Evolutionary conservation across 139 green algal species (phyloP).

Genomic region (Tetradesmus obliquus): DNA sequence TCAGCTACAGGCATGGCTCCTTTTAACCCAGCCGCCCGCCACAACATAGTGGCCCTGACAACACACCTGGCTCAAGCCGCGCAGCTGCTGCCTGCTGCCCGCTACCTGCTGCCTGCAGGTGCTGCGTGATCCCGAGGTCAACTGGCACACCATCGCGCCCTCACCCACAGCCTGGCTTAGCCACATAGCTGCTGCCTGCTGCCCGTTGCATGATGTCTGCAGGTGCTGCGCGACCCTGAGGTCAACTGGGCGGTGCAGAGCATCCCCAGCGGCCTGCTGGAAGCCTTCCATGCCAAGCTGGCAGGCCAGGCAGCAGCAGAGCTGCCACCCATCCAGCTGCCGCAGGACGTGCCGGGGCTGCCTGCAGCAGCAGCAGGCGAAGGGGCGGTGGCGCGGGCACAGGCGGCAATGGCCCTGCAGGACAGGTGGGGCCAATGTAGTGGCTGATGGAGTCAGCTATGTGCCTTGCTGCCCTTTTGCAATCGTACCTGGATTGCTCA

Average conservation of each 20-base stretch:
- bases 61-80: too few relatives aligned
- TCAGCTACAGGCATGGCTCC: too few relatives aligned
- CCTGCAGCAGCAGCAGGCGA: not conserved
- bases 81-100: not conserved
- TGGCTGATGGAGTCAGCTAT: not conserved
- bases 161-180: too few relatives aligned
- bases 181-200: not conserved
- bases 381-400: not conserved
- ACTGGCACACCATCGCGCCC: slow-evolving; percentile 43
- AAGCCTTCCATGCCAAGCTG: slow-evolving; percentile 43
- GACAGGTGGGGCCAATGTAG: slow-evolving; percentile 12
- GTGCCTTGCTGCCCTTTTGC: not conserved
- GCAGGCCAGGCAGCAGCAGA: slow-evolving; percentile 31
- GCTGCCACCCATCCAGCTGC: slow-evolving; percentile 48
- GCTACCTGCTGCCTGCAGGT: not conserved
- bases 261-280: slow-evolving; percentile 52
- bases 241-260: slow-evolving; percentile 57
- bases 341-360: slow-evolving; percentile 22
- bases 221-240: slow-evolving; percentile 5
- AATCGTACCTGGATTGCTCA: too few relatives aligned
- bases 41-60: too few relatives aligned
- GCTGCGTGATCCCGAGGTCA: not conserved
- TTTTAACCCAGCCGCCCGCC: too few relatives aligned
- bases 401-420: slow-evolving; percentile 24
- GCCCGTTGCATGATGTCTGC: not conserved